These are phyloP conservation scores for Exidia glandulosa DNA, from an alignment of 768 basidiomycete genomes.

Conservation along the genomic window DNA sequence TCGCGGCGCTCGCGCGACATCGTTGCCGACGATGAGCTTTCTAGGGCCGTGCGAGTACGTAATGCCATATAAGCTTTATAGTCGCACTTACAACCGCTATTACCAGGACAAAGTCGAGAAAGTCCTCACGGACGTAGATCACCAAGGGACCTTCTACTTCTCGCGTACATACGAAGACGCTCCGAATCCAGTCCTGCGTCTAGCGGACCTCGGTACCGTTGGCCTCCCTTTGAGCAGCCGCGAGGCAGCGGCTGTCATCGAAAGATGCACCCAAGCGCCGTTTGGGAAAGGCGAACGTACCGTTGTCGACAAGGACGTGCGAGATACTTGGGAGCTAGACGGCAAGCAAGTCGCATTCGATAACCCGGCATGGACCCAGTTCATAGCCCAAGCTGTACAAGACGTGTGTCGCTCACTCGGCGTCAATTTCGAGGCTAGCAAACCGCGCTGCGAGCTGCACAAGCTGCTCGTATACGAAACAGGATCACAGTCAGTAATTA, in stretches of 20 bases:
- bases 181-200: constrained; percentile 30
- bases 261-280: constrained; percentile 27
- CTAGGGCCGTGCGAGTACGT: no score
- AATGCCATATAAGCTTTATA: no score
- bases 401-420: constrained; percentile 28
- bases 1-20: no score
- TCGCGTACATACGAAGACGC: constrained; percentile 16
- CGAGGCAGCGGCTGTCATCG: constrained; percentile 29
- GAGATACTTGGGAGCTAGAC: constrained; percentile 44
- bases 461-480: constrained; percentile 38
- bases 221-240: constrained; percentile 31
- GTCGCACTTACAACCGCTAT: no score
- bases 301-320: constrained; percentile 30
- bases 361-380: constrained; percentile 31
- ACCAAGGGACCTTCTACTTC: constrained; percentile 25
- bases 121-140: constrained; percentile 20
- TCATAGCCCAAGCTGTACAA: constrained; percentile 18
- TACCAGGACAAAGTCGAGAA: constrained; percentile 23
- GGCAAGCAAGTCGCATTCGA: constrained; percentile 27
- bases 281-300: constrained; percentile 35
- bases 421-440: constrained; percentile 16
- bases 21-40: no score
- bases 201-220: constrained; percentile 30
- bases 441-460: constrained; percentile 30
- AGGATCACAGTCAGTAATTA: constrained; percentile 34